Conservation (phyloP, 163 green algal genomes). For the Botryococcus braunii region DNA sequence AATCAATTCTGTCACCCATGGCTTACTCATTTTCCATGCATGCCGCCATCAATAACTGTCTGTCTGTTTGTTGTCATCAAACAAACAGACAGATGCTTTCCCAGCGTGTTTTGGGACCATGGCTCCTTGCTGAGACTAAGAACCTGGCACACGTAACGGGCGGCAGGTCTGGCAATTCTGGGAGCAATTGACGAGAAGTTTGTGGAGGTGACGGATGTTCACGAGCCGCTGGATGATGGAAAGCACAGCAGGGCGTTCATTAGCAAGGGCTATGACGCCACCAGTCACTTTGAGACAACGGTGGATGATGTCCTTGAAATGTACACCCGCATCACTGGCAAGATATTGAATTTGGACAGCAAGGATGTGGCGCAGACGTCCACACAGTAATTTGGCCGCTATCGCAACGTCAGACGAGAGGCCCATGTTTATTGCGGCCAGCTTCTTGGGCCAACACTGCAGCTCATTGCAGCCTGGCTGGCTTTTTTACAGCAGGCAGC, state of each 20-base stretch:
- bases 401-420: too few species aligned
- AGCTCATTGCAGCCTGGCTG: too few species aligned
- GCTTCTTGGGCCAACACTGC: too few species aligned
- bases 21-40: too few species aligned
- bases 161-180: conserved; percentile 83
- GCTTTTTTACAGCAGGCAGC: too few species aligned
- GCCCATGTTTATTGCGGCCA: too few species aligned
- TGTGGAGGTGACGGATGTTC: conserved; percentile 78
- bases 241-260: conserved; percentile 79
- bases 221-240: conserved; percentile 70
- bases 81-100: too few species aligned
- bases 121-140: not conserved
- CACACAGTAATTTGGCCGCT: not conserved
- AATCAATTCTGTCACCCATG: too few species aligned
- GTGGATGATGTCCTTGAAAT: conserved; percentile 93
- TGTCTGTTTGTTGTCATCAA: too few species aligned
- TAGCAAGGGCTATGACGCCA: conserved; percentile 77
- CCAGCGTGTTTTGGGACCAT: too few species aligned
- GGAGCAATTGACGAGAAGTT: conserved; percentile 92
- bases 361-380: conserved; percentile 8
- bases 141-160: not conserved
- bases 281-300: conserved; percentile 28
- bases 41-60: too few species aligned
- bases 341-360: conserved; percentile 45
- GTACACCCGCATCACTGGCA: conserved; percentile 92